Base-by-base conservation (phyloP, 768 basidiomycete genomes). In the Hortiboletus campestris region DNA sequence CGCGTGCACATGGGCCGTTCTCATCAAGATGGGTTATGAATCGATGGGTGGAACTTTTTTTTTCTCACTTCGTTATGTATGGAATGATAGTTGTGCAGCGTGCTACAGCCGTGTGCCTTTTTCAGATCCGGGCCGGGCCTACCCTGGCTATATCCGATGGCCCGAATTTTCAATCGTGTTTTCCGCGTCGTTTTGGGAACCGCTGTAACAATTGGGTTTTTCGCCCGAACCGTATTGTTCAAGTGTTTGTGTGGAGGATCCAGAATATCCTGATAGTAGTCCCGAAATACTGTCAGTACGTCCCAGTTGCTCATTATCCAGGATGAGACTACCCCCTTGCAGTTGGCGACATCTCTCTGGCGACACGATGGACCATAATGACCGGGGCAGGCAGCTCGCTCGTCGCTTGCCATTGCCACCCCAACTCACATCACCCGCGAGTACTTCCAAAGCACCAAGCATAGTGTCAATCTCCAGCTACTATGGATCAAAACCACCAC, bases 351-450 rank as follows among this genome's bases (percentile, higher is more conserved):
- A 53, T 44, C 55, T 40, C 48, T 45, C 31, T 14, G n/a, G 14
- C 28, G 2, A 22, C 53, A 51, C 49, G 14, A 84, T 84, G 82
- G 82, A 84, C 49, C 75, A 73, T 52, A 68, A 71, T 46, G 80
- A 84, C 41, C 62, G 73, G 25, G 25, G 25, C 51, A 71, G 70
- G 2, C 80, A 78, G 56, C 60, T 67, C 38, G 34, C 60, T 56
- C 70, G 63, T 59, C 65, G 60, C 47, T 42, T 67, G 43, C 59
- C 67, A 43, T 67, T 61, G 40, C 74, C 81, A 60, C 76, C 81
- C 19, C 82, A 81, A 12, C 78, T 77, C 5, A 76, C 79, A 2
- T 10, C 63, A 35, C 57, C 66, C 19, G 10, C 57, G n/a, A 73
- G 77, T 56, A 69, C 77, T 45, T 49, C 64, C 45, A 72, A 56